Percentiles rank a stretch among this genome's conserved stretches.
These are phyloP conservation scores for Solanum chilense DNA, from an alignment of 257 asterid species.

Conservation along the genomic window DNA sequence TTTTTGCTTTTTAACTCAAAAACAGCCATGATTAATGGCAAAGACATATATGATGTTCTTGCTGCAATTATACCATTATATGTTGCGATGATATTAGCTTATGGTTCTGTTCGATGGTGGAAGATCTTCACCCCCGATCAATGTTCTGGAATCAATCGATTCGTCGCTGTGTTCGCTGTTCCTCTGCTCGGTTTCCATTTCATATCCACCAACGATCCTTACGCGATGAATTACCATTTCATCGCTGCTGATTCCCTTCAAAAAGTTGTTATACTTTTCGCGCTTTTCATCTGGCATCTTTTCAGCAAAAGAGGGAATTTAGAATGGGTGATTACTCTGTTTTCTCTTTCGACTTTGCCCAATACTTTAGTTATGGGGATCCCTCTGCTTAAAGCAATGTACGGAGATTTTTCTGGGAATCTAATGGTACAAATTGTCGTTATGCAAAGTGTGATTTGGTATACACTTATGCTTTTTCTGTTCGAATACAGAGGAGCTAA, in stretches of 20 bases:
- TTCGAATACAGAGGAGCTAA: slow-evolving; percentile 82
- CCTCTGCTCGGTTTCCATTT: slow-evolving; percentile 82
- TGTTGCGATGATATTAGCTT: slow-evolving; percentile 81
- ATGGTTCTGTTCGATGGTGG: slow-evolving; percentile 89
- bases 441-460: slow-evolving; percentile 83
- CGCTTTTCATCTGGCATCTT: slow-evolving; percentile 60
- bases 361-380: slow-evolving; percentile 92
- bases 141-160: slow-evolving; percentile 87
- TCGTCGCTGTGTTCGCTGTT: slow-evolving; percentile 91
- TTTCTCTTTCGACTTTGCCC: slow-evolving; percentile 81
- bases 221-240: slow-evolving; percentile 82
- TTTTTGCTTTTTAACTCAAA: not conserved
- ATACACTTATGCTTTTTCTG: slow-evolving; percentile 70
- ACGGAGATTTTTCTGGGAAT: slow-evolving; percentile 80
- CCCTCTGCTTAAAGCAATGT: slow-evolving; percentile 80
- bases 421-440: slow-evolving; percentile 92
- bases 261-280: slow-evolving; percentile 54
- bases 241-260: slow-evolving; percentile 82
- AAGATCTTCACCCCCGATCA: slow-evolving; percentile 89
- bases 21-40: slow-evolving; percentile 55
- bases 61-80: slow-evolving; percentile 76
- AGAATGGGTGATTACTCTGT: slow-evolving; percentile 81
- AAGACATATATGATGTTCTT: slow-evolving; percentile 75
- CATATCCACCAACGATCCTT: slow-evolving; percentile 64
- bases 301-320: slow-evolving; percentile 44